Percentiles rank a stretch among this genome's conserved stretches.
These are phyloP conservation scores for Plantago lanceolata DNA, from an alignment of 305 asterid species.

Conservation along the genomic window DNA sequence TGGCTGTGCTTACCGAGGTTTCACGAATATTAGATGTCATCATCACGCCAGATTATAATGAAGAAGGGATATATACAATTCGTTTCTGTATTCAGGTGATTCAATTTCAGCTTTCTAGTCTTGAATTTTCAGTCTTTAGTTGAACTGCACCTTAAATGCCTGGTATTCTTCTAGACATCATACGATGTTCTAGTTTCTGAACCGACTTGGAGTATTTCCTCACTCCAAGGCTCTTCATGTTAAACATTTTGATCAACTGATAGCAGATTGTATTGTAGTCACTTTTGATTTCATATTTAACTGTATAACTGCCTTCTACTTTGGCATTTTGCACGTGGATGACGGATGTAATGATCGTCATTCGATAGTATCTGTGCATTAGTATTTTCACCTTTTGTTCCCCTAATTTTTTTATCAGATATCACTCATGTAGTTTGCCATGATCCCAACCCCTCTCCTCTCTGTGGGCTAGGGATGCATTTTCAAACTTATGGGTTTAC, in stretches of 20 bases:
- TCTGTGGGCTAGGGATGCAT: no score
- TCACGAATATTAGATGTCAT: constrained; percentile 91
- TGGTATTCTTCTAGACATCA: constrained; percentile 6
- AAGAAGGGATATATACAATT: constrained; percentile 91
- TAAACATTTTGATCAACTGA: neutral
- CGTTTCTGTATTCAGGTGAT: constrained; percentile 98
- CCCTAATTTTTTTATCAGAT: neutral
- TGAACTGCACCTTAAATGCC: constrained; percentile 8
- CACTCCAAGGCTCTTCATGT: no score
- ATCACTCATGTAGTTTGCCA: neutral
- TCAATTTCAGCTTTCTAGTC: constrained; percentile 18
- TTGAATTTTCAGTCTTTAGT: neutral
- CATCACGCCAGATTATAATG: constrained; percentile 85
- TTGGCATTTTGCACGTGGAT: no score
- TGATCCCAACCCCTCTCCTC: neutral
- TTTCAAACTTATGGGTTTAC: neutral
- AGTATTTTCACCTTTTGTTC: neutral
- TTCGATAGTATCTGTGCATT: neutral
- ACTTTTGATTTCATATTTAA: neutral
- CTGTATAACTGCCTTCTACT: neutral
- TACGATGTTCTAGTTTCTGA: neutral
- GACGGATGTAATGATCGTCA: neutral
- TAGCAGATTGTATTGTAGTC: neutral
- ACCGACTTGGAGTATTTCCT: neutral
- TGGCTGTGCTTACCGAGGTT: constrained; percentile 95